Percentiles rank a stretch among this genome's conserved stretches.
phyloP scores from a whole-genome alignment of 371 early-diverging fungal genomes.

The Mucor ambiguus region DNA sequence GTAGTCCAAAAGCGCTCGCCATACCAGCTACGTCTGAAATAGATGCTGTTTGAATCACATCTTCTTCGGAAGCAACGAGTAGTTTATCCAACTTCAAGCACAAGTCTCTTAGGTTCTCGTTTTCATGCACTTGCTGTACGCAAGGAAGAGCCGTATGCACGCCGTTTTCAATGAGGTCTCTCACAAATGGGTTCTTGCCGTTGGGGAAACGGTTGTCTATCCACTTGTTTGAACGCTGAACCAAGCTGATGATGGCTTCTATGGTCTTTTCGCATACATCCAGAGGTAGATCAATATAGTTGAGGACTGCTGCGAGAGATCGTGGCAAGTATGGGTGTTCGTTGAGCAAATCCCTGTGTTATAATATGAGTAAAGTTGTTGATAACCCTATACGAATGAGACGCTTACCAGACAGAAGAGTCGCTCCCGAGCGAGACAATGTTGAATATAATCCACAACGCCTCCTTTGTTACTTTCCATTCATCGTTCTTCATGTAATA shows the following conservation, averaged over 20 bases:
- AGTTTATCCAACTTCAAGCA: constrained; percentile 21
- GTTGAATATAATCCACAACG: constrained; percentile 58
- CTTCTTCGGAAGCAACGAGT: constrained; percentile 14
- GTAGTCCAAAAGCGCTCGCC: constrained; percentile 37
- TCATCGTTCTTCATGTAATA: constrained; percentile 35
- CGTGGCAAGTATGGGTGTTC: constrained; percentile 22
- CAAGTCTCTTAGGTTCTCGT: neutral
- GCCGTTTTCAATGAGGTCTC: constrained; percentile 12
- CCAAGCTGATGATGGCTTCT: constrained; percentile 29
- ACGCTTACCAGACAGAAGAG: constrained; percentile 28
- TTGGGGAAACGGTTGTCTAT: constrained; percentile 36
- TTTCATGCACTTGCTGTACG: constrained; percentile 1
- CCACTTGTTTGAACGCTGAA: constrained; percentile 53
- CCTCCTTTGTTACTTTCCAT: constrained; percentile 60
- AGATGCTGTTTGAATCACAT: constrained; percentile 13
- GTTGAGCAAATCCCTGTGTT: constrained; percentile 20
- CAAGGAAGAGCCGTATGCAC: constrained; percentile 1
- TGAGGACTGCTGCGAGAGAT: constrained; percentile 16
- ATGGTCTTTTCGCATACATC: constrained; percentile 27
- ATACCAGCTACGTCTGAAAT: constrained; percentile 13
- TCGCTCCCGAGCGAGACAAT: constrained; percentile 47
- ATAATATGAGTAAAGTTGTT: neutral
- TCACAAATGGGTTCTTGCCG: constrained; percentile 24
- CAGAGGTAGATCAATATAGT: constrained; percentile 19
- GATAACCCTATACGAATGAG: neutral